A percentile compares a stretch with the other conserved stretches of the same genome.
Evolutionary conservation across 129 eudicot species (phyloP).

Genomic region (Heracleum sosnowskyi): DNA sequence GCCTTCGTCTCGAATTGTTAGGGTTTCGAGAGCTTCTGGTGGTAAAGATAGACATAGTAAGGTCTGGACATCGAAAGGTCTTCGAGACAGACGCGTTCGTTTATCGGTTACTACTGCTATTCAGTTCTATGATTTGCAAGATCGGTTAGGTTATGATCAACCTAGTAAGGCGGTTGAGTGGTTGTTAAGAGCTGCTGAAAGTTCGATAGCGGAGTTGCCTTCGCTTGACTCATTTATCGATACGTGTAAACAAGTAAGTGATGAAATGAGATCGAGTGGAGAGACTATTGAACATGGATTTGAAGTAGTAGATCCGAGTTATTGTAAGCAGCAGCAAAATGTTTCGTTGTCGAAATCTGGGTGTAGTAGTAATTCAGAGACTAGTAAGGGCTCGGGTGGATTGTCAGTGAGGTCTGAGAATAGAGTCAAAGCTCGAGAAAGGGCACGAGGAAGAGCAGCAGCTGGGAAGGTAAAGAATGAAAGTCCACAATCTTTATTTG

Average conservation of each 20-base stretch:
- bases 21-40: conserved; percentile 95
- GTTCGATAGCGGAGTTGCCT: conserved; percentile 67
- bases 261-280: conserved; percentile 32
- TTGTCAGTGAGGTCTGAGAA: conserved; percentile 67
- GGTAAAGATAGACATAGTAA: conserved; percentile 94
- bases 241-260: conserved; percentile 34
- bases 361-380: conserved; percentile 78
- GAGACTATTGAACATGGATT: conserved; percentile 18
- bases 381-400: conserved; percentile 82
- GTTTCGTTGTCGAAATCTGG: conserved; percentile 37
- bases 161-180: conserved; percentile 96
- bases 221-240: conserved; percentile 44
- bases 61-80: conserved; percentile 76
- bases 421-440: conserved; percentile 63
- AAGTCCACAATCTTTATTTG: conserved; percentile 13
- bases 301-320: conserved; percentile 32
- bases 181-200: conserved; percentile 71
- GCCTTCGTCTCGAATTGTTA: conserved; percentile 78
- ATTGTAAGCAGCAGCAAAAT: conserved; percentile 16
- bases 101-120: conserved; percentile 75
- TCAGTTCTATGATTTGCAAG: conserved; percentile 87
- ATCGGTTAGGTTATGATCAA: conserved; percentile 76
- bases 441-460: conserved; percentile 62
- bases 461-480: conserved; percentile 49
- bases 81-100: conserved; percentile 69